Conservation (phyloP, 345 rosid species). For the Ceriops zippeliana region DNA sequence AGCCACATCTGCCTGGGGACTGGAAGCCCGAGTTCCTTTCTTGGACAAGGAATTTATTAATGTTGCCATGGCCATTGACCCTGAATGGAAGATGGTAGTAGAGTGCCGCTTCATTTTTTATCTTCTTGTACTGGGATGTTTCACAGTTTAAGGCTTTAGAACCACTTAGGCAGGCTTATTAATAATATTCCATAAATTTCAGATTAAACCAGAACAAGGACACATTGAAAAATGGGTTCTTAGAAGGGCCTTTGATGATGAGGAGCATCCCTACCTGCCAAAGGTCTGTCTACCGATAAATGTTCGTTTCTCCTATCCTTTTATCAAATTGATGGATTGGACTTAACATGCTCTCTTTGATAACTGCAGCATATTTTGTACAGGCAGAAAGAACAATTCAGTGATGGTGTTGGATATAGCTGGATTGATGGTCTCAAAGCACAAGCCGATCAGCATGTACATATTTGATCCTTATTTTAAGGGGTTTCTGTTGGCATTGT, state of each 20-base stretch:
- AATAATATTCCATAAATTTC: constrained; percentile 7
- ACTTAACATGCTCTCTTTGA: constrained; percentile 23
- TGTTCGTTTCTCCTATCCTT: background rate
- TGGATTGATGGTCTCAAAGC: constrained; percentile 97
- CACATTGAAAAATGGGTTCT: constrained; percentile 83
- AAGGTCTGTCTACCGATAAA: constrained; percentile 35
- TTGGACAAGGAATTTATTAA: constrained; percentile 80
- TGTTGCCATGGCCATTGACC: constrained; percentile 81
- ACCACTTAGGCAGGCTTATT: background rate
- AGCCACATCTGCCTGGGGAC: constrained; percentile 90
- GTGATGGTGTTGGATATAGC: constrained; percentile 95
- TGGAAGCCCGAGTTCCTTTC: constrained; percentile 92
- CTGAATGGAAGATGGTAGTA: constrained; percentile 84
- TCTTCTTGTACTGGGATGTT: too few relatives aligned
- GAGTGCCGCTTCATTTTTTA: background rate
- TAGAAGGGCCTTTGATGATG: constrained; percentile 83
- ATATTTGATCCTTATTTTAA: background rate
- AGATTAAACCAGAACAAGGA: constrained; percentile 68
- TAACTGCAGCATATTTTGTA: constrained; percentile 71
- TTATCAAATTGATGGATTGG: background rate
- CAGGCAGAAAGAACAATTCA: constrained; percentile 95
- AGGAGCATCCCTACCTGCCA: constrained; percentile 80
- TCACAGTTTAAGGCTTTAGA: too few relatives aligned
- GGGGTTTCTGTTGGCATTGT: too few relatives aligned
- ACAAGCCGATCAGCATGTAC: constrained; percentile 69